Percentiles rank a stretch among this genome's conserved stretches.
Evolutionary conservation across 2,329 filamentous ascomycete species (phyloP).

Genomic region (Alternaria sp.): DNA sequence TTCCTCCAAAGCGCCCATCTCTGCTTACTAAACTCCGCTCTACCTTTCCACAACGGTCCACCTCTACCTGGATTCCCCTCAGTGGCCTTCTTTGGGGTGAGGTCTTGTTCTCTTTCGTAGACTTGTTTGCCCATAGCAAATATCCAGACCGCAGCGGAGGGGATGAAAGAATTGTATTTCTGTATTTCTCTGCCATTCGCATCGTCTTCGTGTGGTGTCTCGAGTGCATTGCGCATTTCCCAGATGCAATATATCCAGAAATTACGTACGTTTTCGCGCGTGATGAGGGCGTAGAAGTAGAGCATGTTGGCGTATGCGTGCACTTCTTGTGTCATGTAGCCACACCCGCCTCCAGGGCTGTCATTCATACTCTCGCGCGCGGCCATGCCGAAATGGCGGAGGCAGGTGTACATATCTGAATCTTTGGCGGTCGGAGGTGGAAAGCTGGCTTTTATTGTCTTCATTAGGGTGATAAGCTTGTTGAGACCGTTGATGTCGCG

Average conservation of each 20-base stretch:
- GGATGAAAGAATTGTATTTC: neutral
- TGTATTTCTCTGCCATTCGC: neutral
- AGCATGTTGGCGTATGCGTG: slow-evolving; percentile 4
- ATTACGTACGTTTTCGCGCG: neutral
- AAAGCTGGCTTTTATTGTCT: neutral
- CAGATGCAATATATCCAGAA: slow-evolving; percentile 5
- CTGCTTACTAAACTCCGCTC: neutral
- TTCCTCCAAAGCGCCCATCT: slow-evolving; percentile 3
- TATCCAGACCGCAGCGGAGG: neutral
- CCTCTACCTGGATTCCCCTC: neutral
- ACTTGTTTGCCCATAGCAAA: neutral
- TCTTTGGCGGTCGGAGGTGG: neutral
- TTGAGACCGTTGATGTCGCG: neutral
- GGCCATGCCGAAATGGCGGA: neutral
- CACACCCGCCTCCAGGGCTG: neutral
- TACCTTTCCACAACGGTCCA: neutral
- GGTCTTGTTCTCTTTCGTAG: neutral
- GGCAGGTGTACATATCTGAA: neutral
- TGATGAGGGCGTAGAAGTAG: slow-evolving; percentile 5
- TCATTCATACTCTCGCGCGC: slow-evolving; percentile 1
- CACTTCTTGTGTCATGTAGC: neutral
- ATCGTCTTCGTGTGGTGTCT: neutral
- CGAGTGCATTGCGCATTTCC: neutral
- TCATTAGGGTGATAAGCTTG: neutral
- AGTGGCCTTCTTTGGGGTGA: neutral